phyloP scores from a whole-genome alignment of 768 basidiomycete genomes.

The Mycena albidolilacea region DNA sequence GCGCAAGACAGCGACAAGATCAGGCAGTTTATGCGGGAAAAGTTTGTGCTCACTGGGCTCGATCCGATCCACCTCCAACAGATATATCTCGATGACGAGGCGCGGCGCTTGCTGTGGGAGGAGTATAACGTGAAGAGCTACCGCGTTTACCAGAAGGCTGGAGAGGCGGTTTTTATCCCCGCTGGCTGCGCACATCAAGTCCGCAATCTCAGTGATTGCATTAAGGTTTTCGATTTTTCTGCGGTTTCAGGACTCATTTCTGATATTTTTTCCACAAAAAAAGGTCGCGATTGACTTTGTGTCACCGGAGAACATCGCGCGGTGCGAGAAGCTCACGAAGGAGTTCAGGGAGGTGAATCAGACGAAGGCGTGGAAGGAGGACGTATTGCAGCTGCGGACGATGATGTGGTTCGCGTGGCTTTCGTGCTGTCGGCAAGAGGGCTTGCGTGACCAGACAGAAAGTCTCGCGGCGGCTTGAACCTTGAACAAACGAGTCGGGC shows the following conservation, averaged over 20 bases:
- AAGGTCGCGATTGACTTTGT: constrained; percentile 97
- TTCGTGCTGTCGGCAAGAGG: constrained; percentile 64
- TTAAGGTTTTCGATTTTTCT: too few species aligned
- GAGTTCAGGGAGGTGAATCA: constrained; percentile 95
- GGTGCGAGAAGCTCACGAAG: constrained; percentile 87
- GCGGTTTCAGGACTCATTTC: neutral
- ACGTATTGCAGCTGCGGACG: constrained; percentile 90
- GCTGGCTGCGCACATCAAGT: constrained; percentile 92
- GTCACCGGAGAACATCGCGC: constrained; percentile 90
- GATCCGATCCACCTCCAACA: constrained; percentile 96
- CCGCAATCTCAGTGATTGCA: too few species aligned
- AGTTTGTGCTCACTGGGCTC: constrained; percentile 67
- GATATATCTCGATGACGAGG: constrained; percentile 82
- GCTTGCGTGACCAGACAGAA: constrained; percentile 28
- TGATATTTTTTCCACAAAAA: constrained; percentile 76
- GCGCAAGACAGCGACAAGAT: constrained; percentile 87
- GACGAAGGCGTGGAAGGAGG: constrained; percentile 92
- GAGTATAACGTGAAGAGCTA: constrained; percentile 82
- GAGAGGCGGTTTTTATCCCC: constrained; percentile 96
- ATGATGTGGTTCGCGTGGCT: constrained; percentile 98
- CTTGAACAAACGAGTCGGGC: neutral
- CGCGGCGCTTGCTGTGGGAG: constrained; percentile 78
- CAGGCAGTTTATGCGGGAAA: constrained; percentile 78
- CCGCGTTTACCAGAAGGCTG: constrained; percentile 90
- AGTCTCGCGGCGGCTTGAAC: constrained; percentile 19